Base-by-base conservation (phyloP, 2,329 filamentous ascomycete genomes). In the Colletotrichum karsti region DNA sequence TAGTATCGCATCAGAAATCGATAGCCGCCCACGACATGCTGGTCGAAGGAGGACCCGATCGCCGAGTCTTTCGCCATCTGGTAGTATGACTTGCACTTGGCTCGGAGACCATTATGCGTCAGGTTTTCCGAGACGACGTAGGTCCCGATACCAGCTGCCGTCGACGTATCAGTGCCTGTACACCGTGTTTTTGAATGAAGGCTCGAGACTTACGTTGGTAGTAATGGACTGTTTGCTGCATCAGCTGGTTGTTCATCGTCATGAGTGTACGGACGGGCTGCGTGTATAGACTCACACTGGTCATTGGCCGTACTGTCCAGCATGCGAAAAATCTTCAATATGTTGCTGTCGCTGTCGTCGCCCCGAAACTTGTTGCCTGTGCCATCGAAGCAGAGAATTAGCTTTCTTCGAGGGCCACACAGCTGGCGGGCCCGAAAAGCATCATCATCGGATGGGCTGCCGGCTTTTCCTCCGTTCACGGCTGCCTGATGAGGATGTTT, bases 21-120 rank as follows among this genome's bases (percentile, higher is more conserved):
- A 78, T 96, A 96, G 1, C 92, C 93, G 7, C 91, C 93, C 72
- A 96, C 92, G 10, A 96, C 93, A 79, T 96, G 93, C 63, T 93
- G 87, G 72, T 92, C 92, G 71, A 97, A 95, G 0, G 91, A 93
- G 0, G 91, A 92, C 2, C 93, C 93, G 68, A 97, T 79, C 9
- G 93, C 93, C 3, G 91, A 93, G 77, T 96, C 93, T 72, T 93
- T 93, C 67, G 91, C 90, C 72, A 93, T 93, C 46, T 85, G 80
- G 74, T 91, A 92, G 88, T 90, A 92, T 8, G 89, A 91, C 69
- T 85, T 86, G 63, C 92, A 73, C 13, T 88, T 85, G 7, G 88
- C 86, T 22, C 84, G 76, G 0, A 83, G 73, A 10, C 88, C 84
- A 0, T 87, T 91, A 71, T 88, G 87, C 1, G 86, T 87, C 46